Evolutionary conservation across 805 yeast genomes (phyloP).

Genomic region (Teunomyces gatunensis): DNA sequence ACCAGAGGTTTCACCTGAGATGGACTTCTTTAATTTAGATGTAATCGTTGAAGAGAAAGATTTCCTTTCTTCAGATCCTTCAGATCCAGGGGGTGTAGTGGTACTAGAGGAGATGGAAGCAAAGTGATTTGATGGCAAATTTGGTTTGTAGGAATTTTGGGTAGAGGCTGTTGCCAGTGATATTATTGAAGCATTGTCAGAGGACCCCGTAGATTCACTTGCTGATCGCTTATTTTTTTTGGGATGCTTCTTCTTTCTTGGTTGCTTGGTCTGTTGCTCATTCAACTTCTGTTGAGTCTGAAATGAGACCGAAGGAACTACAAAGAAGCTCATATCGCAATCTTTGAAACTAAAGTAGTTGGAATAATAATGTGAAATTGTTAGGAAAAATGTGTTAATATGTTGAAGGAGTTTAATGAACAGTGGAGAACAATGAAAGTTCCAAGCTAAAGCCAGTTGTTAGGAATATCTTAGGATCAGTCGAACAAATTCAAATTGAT

Average conservation of each 20-base stretch:
- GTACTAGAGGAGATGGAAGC: background rate
- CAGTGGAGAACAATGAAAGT: background rate
- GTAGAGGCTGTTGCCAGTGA: slow-evolving; percentile 5
- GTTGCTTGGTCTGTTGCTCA: slow-evolving; percentile 13
- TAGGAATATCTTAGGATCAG: background rate
- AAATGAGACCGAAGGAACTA: slow-evolving; percentile 40
- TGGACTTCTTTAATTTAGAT: slow-evolving; percentile 4
- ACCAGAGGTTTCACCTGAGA: background rate
- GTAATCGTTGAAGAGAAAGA: slow-evolving; percentile 14
- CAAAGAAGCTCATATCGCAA: slow-evolving; percentile 32
- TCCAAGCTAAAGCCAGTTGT: background rate
- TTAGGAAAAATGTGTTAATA: background rate
- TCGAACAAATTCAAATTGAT: background rate
- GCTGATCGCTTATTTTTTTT: background rate
- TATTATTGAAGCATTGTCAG: slow-evolving; percentile 3
- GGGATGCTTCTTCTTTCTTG: slow-evolving; percentile 10
- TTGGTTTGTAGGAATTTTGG: slow-evolving; percentile 1
- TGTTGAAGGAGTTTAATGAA: background rate
- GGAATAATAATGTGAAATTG: background rate
- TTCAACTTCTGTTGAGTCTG: slow-evolving; percentile 40
- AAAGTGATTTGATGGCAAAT: background rate
- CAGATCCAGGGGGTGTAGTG: background rate
- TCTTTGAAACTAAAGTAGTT: background rate
- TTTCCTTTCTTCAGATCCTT: background rate
- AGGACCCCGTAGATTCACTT: background rate